Evolutionary conservation across 495 filamentous ascomycete species (phyloP), one percentile per base, ranked within the genome.

Genomic region (Aspergillus cristatus): DNA sequence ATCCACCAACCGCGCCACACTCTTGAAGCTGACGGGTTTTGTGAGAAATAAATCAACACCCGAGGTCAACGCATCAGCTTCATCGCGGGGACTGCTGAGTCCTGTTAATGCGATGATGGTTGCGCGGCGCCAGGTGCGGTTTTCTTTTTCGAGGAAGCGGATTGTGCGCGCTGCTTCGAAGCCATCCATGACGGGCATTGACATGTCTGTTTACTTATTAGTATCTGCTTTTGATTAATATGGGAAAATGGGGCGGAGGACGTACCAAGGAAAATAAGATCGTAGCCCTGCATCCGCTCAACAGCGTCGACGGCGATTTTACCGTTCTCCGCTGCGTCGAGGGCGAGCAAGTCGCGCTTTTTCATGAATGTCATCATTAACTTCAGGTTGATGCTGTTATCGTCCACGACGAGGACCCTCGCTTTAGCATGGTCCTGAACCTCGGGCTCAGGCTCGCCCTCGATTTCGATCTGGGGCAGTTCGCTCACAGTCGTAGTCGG

Each of bases 161-260:
- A 86, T 84, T 7, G 71, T 68, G 3, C 75, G 70, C 8, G 82
- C 83, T 7, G 81, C 74, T 51, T 82, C 81, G n/a, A 85, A 72
- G 6, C 82, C 82, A 38, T 83, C 78, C 68, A 86, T 81, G 0
- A 86, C 60, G 0, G 84, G 83, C 84, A 89, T 87, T 13, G 76
- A 78, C 35, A 86, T 79, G 37, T 85, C 79, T 72, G 51, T 14
- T 18, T 30, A 4, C 2, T 28, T 18, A 14, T 26, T 16, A 35
- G 32, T 16, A 15, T 8, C 8, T 24, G 20, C 4, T n/a, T n/a
- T n/a, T 24, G 20, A 4, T 24, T 8, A 24, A 24, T 4, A 24
- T 8, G 20, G 20, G 20, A 24, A 8, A 24, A 24, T 24, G 8
- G 30, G 2, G 17, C 34, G 36, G 22, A 12, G 18, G 18, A 45